phyloP scores from a whole-genome alignment of 345 rosid genomes.

The Gossypium australe region DNA sequence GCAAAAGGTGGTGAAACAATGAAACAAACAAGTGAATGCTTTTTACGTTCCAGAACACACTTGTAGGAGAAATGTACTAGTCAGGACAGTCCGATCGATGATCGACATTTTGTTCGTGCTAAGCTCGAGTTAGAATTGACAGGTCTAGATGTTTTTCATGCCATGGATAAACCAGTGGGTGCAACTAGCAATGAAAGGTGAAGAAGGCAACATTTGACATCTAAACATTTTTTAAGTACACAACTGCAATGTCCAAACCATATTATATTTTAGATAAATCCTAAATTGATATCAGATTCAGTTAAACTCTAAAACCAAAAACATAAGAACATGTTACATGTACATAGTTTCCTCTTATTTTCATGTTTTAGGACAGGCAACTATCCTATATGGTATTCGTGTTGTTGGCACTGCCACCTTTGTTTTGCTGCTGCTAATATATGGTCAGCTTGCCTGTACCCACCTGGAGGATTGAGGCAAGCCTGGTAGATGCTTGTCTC shows the following conservation, averaged over 20 bases:
- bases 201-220: too few species aligned
- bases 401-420: not conserved
- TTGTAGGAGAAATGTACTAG: not conserved
- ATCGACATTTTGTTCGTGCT: not conserved
- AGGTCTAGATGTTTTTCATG: not conserved
- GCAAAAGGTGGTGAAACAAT: not conserved
- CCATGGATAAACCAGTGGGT: too few species aligned
- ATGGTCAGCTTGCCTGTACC: slow-evolving; percentile 20
- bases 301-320: too few species aligned
- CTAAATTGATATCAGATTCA: too few species aligned
- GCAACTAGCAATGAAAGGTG: too few species aligned
- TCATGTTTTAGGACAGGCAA: not conserved
- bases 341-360: not conserved
- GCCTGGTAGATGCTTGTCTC: slow-evolving; percentile 34
- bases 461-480: slow-evolving; percentile 25
- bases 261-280: too few species aligned
- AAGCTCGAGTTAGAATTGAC: not conserved
- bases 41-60: not conserved
- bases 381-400: not conserved
- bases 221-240: too few species aligned
- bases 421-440: not conserved
- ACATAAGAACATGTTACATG: not conserved
- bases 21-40: not conserved
- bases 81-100: not conserved
- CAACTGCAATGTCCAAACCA: too few species aligned